These are phyloP conservation scores for Fusarium subtropicale DNA, from an alignment of 2,329 filamentous ascomycete genomes.

Conservation along the genomic window DNA sequence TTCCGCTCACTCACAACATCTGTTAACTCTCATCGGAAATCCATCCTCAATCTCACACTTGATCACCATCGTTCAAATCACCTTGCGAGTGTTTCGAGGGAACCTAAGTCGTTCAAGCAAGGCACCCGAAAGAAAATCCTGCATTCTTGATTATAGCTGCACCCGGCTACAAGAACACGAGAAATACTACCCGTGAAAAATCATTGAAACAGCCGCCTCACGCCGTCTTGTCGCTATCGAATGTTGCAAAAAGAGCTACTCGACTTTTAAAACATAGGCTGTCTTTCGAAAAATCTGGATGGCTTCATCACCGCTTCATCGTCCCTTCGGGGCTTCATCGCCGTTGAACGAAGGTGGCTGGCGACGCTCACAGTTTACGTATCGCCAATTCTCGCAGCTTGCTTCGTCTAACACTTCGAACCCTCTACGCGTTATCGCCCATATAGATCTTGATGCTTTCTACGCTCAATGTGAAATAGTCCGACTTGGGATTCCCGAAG, in stretches of 20 bases:
- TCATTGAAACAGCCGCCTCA: slow-evolving; percentile 9
- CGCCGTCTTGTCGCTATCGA: slow-evolving; percentile 9
- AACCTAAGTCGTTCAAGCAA: neutral
- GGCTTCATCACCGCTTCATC: slow-evolving; percentile 39
- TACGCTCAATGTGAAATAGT: slow-evolving; percentile 98
- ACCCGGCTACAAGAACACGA: slow-evolving; percentile 9
- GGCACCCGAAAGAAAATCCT: neutral
- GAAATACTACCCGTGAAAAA: neutral
- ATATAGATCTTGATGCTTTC: slow-evolving; percentile 97
- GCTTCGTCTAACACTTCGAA: slow-evolving; percentile 76
- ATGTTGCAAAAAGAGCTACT: slow-evolving; percentile 16
- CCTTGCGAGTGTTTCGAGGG: neutral
- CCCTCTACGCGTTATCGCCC: slow-evolving; percentile 87
- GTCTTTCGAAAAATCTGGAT: slow-evolving; percentile 19
- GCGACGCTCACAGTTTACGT: slow-evolving; percentile 80
- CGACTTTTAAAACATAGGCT: neutral
- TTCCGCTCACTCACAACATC: slow-evolving; percentile 19
- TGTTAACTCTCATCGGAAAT: slow-evolving; percentile 9
- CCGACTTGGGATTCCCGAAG: slow-evolving; percentile 77
- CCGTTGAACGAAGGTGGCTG: slow-evolving; percentile 41
- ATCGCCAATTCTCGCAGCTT: slow-evolving; percentile 82
- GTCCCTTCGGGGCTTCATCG: slow-evolving; percentile 42
- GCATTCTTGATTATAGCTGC: neutral
- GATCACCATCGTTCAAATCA: neutral
- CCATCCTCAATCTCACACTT: neutral